Evolutionary conservation across 768 basidiomycete genomes (phyloP).

Genomic region (Pisolithus marmoratus): DNA sequence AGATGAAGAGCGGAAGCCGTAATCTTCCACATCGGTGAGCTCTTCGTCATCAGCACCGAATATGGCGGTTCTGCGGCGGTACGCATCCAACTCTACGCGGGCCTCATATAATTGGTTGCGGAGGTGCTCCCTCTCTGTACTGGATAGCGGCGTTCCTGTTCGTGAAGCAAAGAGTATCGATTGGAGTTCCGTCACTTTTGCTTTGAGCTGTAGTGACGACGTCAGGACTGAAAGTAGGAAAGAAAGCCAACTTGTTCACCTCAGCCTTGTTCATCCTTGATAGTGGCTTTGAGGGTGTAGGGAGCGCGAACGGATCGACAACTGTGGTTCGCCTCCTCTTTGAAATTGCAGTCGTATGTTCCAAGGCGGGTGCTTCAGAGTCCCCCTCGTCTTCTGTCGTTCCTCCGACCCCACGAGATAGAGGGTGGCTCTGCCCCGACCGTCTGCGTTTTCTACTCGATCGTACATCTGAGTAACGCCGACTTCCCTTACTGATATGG

Average conservation of each 20-base stretch:
- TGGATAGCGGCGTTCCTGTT: conserved; percentile 11
- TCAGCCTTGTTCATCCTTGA: conserved; percentile 38
- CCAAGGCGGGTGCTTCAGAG: conserved; percentile 8
- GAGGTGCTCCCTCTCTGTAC: conserved; percentile 24
- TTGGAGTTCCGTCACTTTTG: conserved; percentile 21
- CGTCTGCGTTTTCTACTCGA: conserved; percentile 1
- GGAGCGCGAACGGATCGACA: background rate
- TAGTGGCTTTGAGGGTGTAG: conserved; percentile 19
- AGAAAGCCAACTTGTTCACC: conserved; percentile 20
- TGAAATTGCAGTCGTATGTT: conserved; percentile 1
- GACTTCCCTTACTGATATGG: conserved; percentile 2
- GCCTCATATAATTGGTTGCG: conserved; percentile 24
- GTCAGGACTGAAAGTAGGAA: background rate
- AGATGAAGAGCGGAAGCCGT: background rate
- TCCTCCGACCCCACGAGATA: background rate
- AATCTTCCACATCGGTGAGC: conserved; percentile 8
- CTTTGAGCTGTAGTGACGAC: conserved; percentile 20
- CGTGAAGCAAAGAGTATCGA: conserved; percentile 11
- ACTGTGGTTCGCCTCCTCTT: conserved; percentile 9
- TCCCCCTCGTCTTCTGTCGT: background rate
- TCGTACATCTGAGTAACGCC: background rate
- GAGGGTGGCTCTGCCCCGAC: background rate
- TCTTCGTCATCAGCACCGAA: conserved; percentile 4
- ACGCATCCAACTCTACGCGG: conserved; percentile 18
- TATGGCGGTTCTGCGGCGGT: conserved; percentile 1